Percentiles rank a stretch among this genome's conserved stretches.
These are phyloP conservation scores for Aphanomyces stellatus DNA, from an alignment of 352 stramenopile genomes.

Conservation along the genomic window DNA sequence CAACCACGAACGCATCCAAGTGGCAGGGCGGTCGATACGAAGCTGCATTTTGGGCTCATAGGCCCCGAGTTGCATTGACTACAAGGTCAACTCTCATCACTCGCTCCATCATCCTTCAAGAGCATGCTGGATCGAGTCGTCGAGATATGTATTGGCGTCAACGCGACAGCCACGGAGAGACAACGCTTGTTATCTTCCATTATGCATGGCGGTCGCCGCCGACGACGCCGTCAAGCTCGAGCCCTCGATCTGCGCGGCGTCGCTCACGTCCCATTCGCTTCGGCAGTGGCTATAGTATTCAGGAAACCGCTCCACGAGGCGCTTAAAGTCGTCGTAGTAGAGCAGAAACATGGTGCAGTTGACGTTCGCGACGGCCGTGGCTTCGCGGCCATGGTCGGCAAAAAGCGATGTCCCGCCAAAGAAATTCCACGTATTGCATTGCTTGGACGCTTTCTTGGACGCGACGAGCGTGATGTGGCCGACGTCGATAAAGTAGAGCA, in stretches of 20 bases:
- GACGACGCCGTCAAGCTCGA: no score
- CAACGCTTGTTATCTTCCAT: no score
- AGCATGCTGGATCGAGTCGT: no score
- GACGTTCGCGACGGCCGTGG: slow-evolving; percentile 12
- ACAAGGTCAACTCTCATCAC: no score
- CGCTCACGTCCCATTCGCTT: background rate
- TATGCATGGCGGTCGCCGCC: no score
- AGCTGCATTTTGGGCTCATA: background rate
- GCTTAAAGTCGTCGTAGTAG: slow-evolving; percentile 10
- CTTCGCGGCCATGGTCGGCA: background rate
- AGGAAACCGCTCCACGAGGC: slow-evolving; percentile 1
- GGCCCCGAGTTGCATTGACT: background rate
- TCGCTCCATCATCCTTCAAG: no score
- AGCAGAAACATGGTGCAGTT: slow-evolving; percentile 13
- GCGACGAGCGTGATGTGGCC: background rate
- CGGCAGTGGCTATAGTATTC: slow-evolving; percentile 4
- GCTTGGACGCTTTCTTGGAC: slow-evolving; percentile 1
- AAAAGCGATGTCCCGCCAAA: slow-evolving; percentile 10
- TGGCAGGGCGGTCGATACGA: no score
- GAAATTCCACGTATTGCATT: background rate
- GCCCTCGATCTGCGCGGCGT: background rate
- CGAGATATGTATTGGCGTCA: no score
- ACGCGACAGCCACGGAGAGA: no score
- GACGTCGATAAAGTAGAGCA: slow-evolving; percentile 14
- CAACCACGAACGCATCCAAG: no score